phyloP scores from a whole-genome alignment of 2,329 filamentous ascomycete genomes.

The Pestalotiopsis sp. region DNA sequence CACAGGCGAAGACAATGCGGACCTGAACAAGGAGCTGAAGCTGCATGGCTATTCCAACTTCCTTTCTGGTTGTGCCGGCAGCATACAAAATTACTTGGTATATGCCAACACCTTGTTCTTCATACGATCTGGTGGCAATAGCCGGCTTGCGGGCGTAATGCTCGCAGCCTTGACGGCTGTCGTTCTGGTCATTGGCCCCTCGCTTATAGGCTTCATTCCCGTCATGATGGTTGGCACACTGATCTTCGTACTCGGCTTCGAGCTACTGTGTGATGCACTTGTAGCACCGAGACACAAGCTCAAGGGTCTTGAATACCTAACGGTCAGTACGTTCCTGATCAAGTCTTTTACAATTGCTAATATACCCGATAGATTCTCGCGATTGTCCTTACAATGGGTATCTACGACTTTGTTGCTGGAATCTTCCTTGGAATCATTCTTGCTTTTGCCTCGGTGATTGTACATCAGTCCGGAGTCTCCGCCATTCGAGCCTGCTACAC shows the following conservation, averaged over 20 bases:
- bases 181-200: conserved; percentile 83
- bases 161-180: conserved; percentile 79
- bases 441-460: conserved; percentile 86
- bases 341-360: conserved; percentile 21
- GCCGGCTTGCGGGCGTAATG: conserved; percentile 81
- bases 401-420: conserved; percentile 94
- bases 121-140: conserved; percentile 88
- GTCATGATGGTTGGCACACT: conserved; percentile 95
- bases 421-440: conserved; percentile 90
- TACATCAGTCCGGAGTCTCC: conserved; percentile 87
- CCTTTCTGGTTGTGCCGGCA: conserved; percentile 81
- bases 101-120: conserved; percentile 98
- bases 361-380: conserved; percentile 61
- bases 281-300: conserved; percentile 88
- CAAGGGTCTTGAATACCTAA: conserved; percentile 84
- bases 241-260: conserved; percentile 93
- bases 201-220: conserved; percentile 89
- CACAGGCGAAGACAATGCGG: conserved; percentile 87
- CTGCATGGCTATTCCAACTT: conserved; percentile 94
- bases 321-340: conserved; percentile 51
- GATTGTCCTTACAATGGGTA: conserved; percentile 94
- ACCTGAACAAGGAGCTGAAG: conserved; percentile 88
- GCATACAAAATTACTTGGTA: conserved; percentile 95
- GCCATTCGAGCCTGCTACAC: conserved; percentile 90
- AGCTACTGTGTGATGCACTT: conserved; percentile 85